Percentiles rank a stretch among this genome's conserved stretches.
phyloP scores from a whole-genome alignment of 306 rosid genomes.

The Urtica urens region DNA sequence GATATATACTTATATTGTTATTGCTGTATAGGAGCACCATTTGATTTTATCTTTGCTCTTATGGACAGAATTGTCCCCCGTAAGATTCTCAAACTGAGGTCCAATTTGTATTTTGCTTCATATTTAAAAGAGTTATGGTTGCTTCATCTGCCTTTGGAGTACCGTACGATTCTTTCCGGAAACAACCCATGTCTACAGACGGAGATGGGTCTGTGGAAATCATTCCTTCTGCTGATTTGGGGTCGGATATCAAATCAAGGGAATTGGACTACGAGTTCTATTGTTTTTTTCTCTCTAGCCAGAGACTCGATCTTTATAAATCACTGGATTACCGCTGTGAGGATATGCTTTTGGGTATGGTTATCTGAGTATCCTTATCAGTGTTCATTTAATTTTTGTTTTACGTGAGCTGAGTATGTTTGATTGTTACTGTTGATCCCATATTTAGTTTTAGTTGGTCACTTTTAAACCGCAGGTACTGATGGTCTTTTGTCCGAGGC shows the following conservation, averaged over 20 bases:
- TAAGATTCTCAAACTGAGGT: too few relatives aligned
- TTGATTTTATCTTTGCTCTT: too few relatives aligned
- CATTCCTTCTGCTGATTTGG: constrained; percentile 17
- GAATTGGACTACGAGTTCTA: constrained; percentile 62
- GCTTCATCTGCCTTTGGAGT: constrained; percentile 82
- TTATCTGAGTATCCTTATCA: background rate
- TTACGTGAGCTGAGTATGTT: constrained; percentile 5
- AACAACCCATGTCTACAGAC: constrained; percentile 32
- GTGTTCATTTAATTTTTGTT: background rate
- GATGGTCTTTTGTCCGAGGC: constrained; percentile 78
- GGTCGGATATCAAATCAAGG: constrained; percentile 32
- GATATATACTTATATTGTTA: too few relatives aligned
- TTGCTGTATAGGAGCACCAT: too few relatives aligned
- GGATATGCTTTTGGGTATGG: constrained; percentile 78
- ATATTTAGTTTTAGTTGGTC: background rate
- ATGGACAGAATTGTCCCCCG: too few relatives aligned
- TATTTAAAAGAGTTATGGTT: too few relatives aligned
- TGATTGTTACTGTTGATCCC: background rate
- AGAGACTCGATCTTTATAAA: constrained; percentile 60
- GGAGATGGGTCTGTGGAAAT: constrained; percentile 29
- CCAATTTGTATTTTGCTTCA: too few relatives aligned
- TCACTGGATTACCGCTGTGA: constrained; percentile 75
- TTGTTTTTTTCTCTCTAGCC: constrained; percentile 81
- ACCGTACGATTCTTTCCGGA: constrained; percentile 71
- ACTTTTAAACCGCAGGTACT: constrained; percentile 28